A percentile compares a stretch with the other conserved stretches of the same genome.
Evolutionary conservation across 2,329 filamentous ascomycete species (phyloP).

Genomic region (Neofusicoccum parvum): DNA sequence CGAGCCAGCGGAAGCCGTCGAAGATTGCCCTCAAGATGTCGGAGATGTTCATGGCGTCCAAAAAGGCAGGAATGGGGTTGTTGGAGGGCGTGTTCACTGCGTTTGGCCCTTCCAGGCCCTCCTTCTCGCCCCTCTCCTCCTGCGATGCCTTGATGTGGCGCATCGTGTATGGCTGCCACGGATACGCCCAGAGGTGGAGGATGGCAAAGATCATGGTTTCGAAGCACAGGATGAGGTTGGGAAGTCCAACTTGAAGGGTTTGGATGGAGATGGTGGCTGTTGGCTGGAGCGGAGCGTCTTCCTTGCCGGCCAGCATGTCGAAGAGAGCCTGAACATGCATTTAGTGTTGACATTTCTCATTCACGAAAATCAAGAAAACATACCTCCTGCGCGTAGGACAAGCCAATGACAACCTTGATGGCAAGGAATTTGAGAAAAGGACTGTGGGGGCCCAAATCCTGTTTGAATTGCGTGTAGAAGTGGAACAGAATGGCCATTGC

Average conservation of each 20-base stretch:
- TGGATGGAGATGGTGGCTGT: neutral
- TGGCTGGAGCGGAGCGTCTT: neutral
- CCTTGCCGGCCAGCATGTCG: neutral
- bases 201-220: neutral
- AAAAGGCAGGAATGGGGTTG: neutral
- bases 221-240: neutral
- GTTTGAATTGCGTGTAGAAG: neutral
- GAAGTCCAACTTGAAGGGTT: neutral
- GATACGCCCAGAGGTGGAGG: neutral
- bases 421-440: neutral
- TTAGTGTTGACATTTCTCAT: neutral
- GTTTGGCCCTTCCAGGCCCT: neutral
- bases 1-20: neutral
- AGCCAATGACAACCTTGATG: neutral
- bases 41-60: neutral
- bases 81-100: neutral
- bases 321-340: neutral
- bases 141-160: neutral
- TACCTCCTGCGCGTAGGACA: conserved; percentile 1
- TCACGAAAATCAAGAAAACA: too few species aligned
- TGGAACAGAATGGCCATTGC: neutral
- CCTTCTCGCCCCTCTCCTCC: neutral
- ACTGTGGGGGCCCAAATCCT: neutral
- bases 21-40: neutral
- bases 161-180: neutral